Conservation (phyloP, 2,329 filamentous ascomycete species). For the Chaetomiaceae sp. region DNA sequence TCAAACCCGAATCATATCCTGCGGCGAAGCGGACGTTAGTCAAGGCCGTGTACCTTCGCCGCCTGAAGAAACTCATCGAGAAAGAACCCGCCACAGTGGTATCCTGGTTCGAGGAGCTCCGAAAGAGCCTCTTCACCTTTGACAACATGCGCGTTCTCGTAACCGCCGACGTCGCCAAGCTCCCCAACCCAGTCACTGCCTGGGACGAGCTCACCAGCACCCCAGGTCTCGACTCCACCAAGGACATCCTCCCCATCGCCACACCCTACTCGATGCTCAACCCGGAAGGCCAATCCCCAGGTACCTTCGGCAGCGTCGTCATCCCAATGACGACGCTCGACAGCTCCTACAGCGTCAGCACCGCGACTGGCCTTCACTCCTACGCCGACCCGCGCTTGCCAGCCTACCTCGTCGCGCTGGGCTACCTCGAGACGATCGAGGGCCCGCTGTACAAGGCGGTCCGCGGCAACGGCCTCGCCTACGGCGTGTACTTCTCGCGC, state of each 20-base stretch:
- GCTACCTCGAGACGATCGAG: slow-evolving; percentile 90
- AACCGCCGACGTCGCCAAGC: slow-evolving; percentile 70
- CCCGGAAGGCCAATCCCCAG: slow-evolving; percentile 68
- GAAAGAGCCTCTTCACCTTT: slow-evolving; percentile 71
- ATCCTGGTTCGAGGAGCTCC: slow-evolving; percentile 70
- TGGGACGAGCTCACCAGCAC: slow-evolving; percentile 63
- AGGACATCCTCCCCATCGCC: slow-evolving; percentile 65
- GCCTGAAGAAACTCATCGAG: slow-evolving; percentile 74
- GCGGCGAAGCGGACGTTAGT: slow-evolving; percentile 79
- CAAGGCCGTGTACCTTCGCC: slow-evolving; percentile 80
- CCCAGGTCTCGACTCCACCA: slow-evolving; percentile 43
- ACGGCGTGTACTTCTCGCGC: slow-evolving; percentile 75
- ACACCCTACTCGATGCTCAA: slow-evolving; percentile 68
- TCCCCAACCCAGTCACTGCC: slow-evolving; percentile 69
- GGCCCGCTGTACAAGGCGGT: slow-evolving; percentile 92
- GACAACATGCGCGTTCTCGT: slow-evolving; percentile 83
- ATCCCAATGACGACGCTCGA: slow-evolving; percentile 91
- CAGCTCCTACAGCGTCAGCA: slow-evolving; percentile 80
- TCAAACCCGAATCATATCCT: slow-evolving; percentile 68
- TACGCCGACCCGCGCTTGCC: slow-evolving; percentile 75
- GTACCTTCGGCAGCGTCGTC: slow-evolving; percentile 68
- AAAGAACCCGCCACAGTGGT: slow-evolving; percentile 73
- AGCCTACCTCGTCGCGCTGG: slow-evolving; percentile 78
- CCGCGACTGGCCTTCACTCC: slow-evolving; percentile 67
- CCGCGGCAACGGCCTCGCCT: slow-evolving; percentile 88